Percentiles rank a stretch among this genome's conserved stretches.
Evolutionary conservation across 345 rosid species (phyloP).

Genomic region (Citrus australasica): DNA sequence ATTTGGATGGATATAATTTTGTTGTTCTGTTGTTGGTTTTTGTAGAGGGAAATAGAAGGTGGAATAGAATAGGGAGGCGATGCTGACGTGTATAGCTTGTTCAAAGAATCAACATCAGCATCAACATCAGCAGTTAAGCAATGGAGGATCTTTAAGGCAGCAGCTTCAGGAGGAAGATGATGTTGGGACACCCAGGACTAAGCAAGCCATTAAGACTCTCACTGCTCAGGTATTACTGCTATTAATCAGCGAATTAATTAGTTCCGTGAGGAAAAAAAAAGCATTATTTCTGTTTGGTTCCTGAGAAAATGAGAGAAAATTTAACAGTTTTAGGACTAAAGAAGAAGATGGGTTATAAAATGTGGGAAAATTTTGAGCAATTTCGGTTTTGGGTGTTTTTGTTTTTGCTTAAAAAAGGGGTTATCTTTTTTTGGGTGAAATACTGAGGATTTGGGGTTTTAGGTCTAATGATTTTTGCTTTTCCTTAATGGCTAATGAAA

Average conservation of each 20-base stretch:
- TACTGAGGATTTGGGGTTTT: background rate
- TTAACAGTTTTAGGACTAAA: background rate
- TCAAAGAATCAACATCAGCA: constrained; percentile 50
- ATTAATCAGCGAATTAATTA: constrained; percentile 7
- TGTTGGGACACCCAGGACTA: constrained; percentile 65
- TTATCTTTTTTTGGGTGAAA: background rate
- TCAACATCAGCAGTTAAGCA: constrained; percentile 15
- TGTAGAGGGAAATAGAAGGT: constrained; percentile 14
- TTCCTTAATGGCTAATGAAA: background rate
- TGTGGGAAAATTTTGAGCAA: constrained; percentile 1
- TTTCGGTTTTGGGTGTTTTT: constrained; percentile 1
- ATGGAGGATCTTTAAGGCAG: constrained; percentile 49
- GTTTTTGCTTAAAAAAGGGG: background rate
- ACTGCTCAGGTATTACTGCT: constrained; percentile 51
- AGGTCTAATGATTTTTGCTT: background rate
- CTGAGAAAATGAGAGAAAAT: constrained; percentile 18
- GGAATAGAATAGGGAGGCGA: constrained; percentile 21
- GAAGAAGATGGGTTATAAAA: constrained; percentile 18
- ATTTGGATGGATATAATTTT: constrained; percentile 22
- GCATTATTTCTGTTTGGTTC: constrained; percentile 14
- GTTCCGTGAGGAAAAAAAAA: background rate
- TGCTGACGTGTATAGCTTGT: constrained; percentile 92
- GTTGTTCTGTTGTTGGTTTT: constrained; percentile 2
- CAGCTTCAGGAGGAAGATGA: constrained; percentile 50
- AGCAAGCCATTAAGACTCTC: constrained; percentile 70